Evolutionary conservation across 2,329 filamentous ascomycete species (phyloP).

Genomic region (Penicillium sp.): DNA sequence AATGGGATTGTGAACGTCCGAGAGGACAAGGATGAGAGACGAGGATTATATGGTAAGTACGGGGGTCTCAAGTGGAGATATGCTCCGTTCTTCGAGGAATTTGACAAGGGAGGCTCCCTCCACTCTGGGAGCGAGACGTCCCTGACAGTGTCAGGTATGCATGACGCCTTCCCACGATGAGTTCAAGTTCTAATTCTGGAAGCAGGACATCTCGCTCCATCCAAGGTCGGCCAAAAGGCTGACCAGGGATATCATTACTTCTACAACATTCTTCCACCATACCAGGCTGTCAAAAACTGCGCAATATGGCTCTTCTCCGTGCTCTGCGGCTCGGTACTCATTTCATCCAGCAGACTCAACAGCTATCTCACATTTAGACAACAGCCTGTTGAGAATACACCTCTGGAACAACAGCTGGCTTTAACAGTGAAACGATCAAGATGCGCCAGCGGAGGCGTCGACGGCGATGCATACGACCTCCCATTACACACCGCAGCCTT

Average conservation of each 20-base stretch:
- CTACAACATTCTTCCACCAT: constrained; percentile 7
- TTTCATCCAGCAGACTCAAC: constrained; percentile 23
- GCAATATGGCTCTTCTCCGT: constrained; percentile 30
- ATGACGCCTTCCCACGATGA: neutral
- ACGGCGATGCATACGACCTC: constrained; percentile 57
- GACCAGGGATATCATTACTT: neutral
- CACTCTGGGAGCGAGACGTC: constrained; percentile 19
- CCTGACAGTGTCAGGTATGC: constrained; percentile 34
- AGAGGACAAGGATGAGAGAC: constrained; percentile 34
- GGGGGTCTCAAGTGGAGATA: constrained; percentile 7
- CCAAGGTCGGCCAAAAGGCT: neutral
- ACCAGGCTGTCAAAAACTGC: constrained; percentile 24
- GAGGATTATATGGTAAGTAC: neutral
- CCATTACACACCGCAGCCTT: constrained; percentile 65
- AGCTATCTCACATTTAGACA: constrained; percentile 8
- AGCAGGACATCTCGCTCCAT: constrained; percentile 25
- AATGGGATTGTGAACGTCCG: constrained; percentile 58
- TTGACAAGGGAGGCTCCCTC: constrained; percentile 9
- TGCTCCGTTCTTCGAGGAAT: neutral
- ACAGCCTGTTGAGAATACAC: neutral
- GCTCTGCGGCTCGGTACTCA: constrained; percentile 23
- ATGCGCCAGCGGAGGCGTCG: constrained; percentile 30
- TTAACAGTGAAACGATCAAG: constrained; percentile 20
- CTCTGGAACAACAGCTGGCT: constrained; percentile 1
- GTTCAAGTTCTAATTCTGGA: neutral